Evolutionary conservation across 1,284 basidiomycete genomes (phyloP), one percentile per base, ranked within the genome.

Genomic region (Taiwanofungus camphoratus): DNA sequence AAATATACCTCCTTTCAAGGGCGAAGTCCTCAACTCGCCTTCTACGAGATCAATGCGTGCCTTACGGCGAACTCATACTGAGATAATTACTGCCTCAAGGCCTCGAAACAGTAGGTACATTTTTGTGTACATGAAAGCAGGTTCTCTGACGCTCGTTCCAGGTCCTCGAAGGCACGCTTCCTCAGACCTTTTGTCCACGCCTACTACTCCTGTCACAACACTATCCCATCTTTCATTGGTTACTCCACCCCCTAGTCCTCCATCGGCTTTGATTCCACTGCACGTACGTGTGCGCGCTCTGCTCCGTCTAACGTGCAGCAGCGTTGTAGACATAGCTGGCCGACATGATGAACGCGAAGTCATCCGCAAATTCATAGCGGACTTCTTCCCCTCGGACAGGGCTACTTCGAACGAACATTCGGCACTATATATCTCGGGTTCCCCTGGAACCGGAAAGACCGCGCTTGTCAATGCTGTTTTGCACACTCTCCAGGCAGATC

Each of bases 361-460:
- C 15, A 78, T 88, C 54, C 57, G 65, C 11, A 55, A 67, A n/a
- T 89, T 87, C 61, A 58, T 87, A 50, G 57, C 64, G 19, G 62
- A 68, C 4, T 77, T 80, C 59, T 50, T 78, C 36, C 53, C 63
- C 20, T 45, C 39, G 24, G 53, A 51, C 21, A 54, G 56, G n/a
- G 48, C 56, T 24, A 57, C 58, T 39, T 50, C 63, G 13, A 54
- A 57, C 18, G 55, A 55, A 8, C 53, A 61, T 13, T 67, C 70
- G 12, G 70, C 73, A 22, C 67, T 90, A 41, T 90, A 87, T 58
- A 79, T 90, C 40, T 89, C 87, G 13, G 87, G 87, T 22, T 72
- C 83, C 1, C 87, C 87, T 12, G 87, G 87, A 1, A 86, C 85
- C 4, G 87, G 87, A 21, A 90, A 90, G 66, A 90, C 87, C 1